Conservation (phyloP, 1,139 yeast genomes). For the Lodderomyces beijingensis region DNA sequence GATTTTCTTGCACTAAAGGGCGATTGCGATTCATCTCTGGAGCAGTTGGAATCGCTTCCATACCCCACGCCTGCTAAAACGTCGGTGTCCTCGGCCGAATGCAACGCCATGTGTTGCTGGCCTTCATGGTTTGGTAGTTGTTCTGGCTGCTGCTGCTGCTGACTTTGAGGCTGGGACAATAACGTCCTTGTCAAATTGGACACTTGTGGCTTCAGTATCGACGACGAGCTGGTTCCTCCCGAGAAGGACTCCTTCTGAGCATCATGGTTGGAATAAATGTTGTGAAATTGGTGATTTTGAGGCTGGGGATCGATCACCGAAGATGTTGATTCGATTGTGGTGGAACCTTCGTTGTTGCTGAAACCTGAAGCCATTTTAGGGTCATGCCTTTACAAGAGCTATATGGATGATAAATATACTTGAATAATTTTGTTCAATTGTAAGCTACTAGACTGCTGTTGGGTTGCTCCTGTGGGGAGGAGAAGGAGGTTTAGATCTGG, state of each 20-base stretch:
- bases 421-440: too few relatives aligned
- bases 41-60: neutral
- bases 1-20: neutral
- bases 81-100: conserved; percentile 7
- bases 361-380: too few relatives aligned
- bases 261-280: neutral
- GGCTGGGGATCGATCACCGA: neutral
- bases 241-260: neutral
- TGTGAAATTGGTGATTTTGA: neutral
- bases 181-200: conserved; percentile 41
- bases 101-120: conserved; percentile 10
- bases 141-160: conserved; percentile 6
- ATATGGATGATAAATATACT: too few relatives aligned
- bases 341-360: neutral
- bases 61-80: conserved; percentile 2
- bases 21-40: neutral
- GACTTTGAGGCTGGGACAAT: conserved; percentile 15
- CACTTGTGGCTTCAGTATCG: conserved; percentile 16
- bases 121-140: conserved; percentile 1
- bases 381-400: too few relatives aligned
- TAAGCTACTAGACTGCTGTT: too few relatives aligned
- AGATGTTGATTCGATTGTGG: neutral
- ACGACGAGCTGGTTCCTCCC: neutral
- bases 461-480: too few relatives aligned
- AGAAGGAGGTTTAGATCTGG: too few relatives aligned